Evolutionary conservation across 495 filamentous ascomycete species (phyloP), one percentile per base, ranked within the genome.

Genomic region (Podospora didyma): DNA sequence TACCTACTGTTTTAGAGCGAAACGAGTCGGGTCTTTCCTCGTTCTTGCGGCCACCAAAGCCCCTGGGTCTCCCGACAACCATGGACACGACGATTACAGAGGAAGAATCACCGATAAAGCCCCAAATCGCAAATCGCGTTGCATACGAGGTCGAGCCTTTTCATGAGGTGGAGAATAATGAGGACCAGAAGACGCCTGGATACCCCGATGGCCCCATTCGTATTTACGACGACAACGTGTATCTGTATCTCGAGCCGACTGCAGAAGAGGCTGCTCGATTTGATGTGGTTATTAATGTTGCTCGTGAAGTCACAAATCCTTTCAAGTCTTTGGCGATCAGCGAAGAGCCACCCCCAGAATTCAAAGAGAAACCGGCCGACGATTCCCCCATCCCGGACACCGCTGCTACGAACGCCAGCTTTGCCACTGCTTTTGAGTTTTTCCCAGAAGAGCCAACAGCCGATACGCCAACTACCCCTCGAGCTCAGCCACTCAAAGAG

Each of bases 271-370:
- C 93, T 2, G 75, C 86, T 11, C 75, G 86, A 47, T 98, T 96
- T 63, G 94, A 97, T 66, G 87, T 97, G 3, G 84, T 98, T 34
- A 83, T 98, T 51, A 98, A 98, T 63, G 94, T 98, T 21, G 94
- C 94, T 1, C 89, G 90, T 61, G 94, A 98, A 73, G 94, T 98
- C 3, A 75, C 77, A 45, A 98, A 97, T 65, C 94, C 94, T 2
- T 96, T 97, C 68, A 76, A 79, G 54, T 60, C 63, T 24, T 24
- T 49, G 22, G 60, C 62, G 23, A 79, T 75, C 28, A 56, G 17
- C 11, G 0, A 31, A 9, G 53, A 61, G 11, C 54, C 65, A 37
- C 34, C 57, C n/a, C 19, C 52, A 5, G 26, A 51, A 10, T 2
- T 24, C 11, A 52, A 63, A 39, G 62, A 63, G n/a, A 59, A 51